Conservation (phyloP, 768 basidiomycete genomes). For the Trametes meyenii region DNA sequence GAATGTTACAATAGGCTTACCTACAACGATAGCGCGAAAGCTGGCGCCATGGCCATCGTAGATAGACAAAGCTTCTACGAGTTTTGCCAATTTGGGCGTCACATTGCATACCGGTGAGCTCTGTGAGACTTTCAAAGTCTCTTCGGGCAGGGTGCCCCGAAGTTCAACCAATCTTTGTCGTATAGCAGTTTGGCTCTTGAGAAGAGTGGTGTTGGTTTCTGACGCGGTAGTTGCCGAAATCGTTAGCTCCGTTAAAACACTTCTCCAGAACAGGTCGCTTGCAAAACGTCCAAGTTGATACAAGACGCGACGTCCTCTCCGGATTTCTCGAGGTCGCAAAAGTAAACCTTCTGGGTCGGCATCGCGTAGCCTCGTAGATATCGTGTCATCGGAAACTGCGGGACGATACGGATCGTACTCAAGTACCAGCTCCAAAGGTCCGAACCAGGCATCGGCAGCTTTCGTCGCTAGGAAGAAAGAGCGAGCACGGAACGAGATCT, state of each 20-base stretch:
- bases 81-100: slow-evolving; percentile 63
- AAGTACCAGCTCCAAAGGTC: slow-evolving; percentile 42
- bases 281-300: slow-evolving; percentile 68
- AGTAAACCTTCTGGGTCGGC: slow-evolving; percentile 43
- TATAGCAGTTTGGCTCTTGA: slow-evolving; percentile 26
- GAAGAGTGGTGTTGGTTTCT: neutral
- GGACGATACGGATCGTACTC: slow-evolving; percentile 44
- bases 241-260: slow-evolving; percentile 45
- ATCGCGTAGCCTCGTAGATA: slow-evolving; percentile 51
- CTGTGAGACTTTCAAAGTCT: slow-evolving; percentile 62
- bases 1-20: slow-evolving; percentile 39
- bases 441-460: slow-evolving; percentile 2
- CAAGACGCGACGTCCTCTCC: slow-evolving; percentile 48
- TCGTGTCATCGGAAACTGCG: slow-evolving; percentile 31
- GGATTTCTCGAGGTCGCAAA: slow-evolving; percentile 48
- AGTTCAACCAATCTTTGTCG: neutral
- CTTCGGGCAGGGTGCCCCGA: slow-evolving; percentile 59
- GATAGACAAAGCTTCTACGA: slow-evolving; percentile 61
- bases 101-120: slow-evolving; percentile 66
- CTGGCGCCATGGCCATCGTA: slow-evolving; percentile 54
- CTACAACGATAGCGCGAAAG: slow-evolving; percentile 70
- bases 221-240: slow-evolving; percentile 32
- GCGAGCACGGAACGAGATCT: slow-evolving; percentile 11
- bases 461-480: slow-evolving; percentile 10
- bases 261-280: slow-evolving; percentile 70